Base-by-base conservation (phyloP, 805 yeast genomes). In the Suhomyces sp. region DNA sequence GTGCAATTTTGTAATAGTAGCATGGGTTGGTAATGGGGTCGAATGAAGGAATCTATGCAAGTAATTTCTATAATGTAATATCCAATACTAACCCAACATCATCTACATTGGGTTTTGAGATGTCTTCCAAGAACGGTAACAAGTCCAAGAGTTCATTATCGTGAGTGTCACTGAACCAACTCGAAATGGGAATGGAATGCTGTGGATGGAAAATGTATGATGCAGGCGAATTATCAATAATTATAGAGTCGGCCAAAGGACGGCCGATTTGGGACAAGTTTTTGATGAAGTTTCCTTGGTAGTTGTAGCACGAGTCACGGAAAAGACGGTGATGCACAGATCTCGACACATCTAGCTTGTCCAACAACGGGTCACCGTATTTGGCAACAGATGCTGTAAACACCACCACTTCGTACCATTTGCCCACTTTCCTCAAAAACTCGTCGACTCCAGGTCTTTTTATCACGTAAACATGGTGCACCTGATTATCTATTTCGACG, bases 401-500 rank as follows among this genome's bases (percentile, higher is more conserved):
- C 4, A 94, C 96, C 23, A 94, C 98, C 53, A 94, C 96, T 71
- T 94, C 99, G 67, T 80, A 94, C 62, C 92, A 69, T 66, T 89
- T 79, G 26, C 97, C 96, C 47, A 93, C 96, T 58, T 82, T 79
- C 61, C 74, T 76, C 75, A 94, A 76, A 64, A 94, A 94, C 66
- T 90, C 96, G 71, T 94, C 99, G 48, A 96, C 98, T 1, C 99
- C 99, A 1, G 99, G 99, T 63, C 99, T 82, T 67, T 94, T 94
- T 52, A 92, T 91, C 23, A 94, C 99, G 67, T 91, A 94, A 44
- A 94, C 99, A 64, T 90, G 93, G 69, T 94, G 98, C 31, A 86
- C 79, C 67, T 89, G 93, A 62, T 86, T 86, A 63, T 94, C 98
- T 57, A 94, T 93, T 68, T 93, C 98, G 50, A 94, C 99, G 13